Base-by-base conservation (phyloP, 352 stramenopile genomes). In the Saprolegnia diclina region DNA sequence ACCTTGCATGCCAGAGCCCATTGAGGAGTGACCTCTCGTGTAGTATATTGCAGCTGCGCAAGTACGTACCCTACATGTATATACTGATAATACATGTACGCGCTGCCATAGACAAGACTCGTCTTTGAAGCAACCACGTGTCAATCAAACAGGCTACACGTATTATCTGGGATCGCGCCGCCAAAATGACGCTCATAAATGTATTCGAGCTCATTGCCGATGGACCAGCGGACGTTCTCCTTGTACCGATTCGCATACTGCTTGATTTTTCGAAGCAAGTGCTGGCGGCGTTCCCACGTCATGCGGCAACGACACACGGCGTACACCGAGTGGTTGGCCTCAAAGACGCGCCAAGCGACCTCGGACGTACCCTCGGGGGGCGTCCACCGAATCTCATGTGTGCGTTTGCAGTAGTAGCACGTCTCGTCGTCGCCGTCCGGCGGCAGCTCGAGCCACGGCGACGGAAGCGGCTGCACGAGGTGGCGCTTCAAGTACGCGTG, bases 191-290 rank as follows among this genome's bases (percentile, higher is more conserved):
- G n/a, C 2, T 54, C 46, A 22, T 29, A 54, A 54, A 54, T 29
- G 24, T 54, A 5, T 5, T 54, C 46, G 29, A 67, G 62, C 42
- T 67, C 22, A 22, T 37, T 32, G 21, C 35, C 26, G 18, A 67
- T 18, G 3, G 50, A 55, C 44, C 16, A 13, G 29, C 57, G 42
- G 29, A 67, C 45, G 2, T 67, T 19, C 14, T 67, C 62, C 40
- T 67, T 67, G 37, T 67, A 67, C 50, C 21, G 9, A 21, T 24
- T 67, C 13, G 62, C 40, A 19, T 67, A 67, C 42, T 56, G 13
- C 14, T 44, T 38, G 21, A 67, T 46, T 19, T 67, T 56, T 3
- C 40, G 37, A n/a, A 67, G 62, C 18, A 67, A 55, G 1, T 55
- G 21, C 0, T 44, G 62, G 14, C 62, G 62, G 16, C 62, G 22